phyloP scores from a whole-genome alignment of 2,329 filamentous ascomycete species.

The Ceratocystis cacaofunesta region DNA sequence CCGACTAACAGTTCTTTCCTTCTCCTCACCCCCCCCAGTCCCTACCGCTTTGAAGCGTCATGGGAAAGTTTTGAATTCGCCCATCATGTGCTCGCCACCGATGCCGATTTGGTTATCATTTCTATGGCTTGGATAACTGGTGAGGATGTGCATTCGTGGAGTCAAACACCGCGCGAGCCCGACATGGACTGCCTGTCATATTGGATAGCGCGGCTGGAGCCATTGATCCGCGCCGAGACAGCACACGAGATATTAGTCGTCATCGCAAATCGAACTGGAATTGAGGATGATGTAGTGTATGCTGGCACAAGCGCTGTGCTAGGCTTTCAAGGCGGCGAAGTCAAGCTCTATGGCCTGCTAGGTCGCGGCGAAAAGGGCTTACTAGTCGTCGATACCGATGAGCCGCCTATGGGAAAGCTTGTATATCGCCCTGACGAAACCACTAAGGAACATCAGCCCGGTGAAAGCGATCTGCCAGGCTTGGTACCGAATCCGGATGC shows the following conservation, averaged over 20 bases:
- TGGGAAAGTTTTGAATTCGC: conserved; percentile 32
- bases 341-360: conserved; percentile 53
- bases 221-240: conserved; percentile 38
- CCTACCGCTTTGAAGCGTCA: conserved; percentile 27
- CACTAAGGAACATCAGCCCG: neutral
- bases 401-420: conserved; percentile 32
- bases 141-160: conserved; percentile 34
- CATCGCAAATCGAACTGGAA: conserved; percentile 55
- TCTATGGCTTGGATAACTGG: conserved; percentile 66
- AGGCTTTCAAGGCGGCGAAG: conserved; percentile 47
- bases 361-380: conserved; percentile 56
- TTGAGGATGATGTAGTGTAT: conserved; percentile 51
- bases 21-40: conserved; percentile 18
- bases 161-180: conserved; percentile 38
- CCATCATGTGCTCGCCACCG: conserved; percentile 39
- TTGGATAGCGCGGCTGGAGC: conserved; percentile 58
- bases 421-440: conserved; percentile 20
- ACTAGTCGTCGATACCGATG: conserved; percentile 49
- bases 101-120: conserved; percentile 50
- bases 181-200: conserved; percentile 62
- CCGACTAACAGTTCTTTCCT: neutral
- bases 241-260: conserved; percentile 51
- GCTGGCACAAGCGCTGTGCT: conserved; percentile 61
- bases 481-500: conserved; percentile 11
- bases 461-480: conserved; percentile 6